Conservation (phyloP, 768 basidiomycete species). For the Kondoa subrosea region DNA sequence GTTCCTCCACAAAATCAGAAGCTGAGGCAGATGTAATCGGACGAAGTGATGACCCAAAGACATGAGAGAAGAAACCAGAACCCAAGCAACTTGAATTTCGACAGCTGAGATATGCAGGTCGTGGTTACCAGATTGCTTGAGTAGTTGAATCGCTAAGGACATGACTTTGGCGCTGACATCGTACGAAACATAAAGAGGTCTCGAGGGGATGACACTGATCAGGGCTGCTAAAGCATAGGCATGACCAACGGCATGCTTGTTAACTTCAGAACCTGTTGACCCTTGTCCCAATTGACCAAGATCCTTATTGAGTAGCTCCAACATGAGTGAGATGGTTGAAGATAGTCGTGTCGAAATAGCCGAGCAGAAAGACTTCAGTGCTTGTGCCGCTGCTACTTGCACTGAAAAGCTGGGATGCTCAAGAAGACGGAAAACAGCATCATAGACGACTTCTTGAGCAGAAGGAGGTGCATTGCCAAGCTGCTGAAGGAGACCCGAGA, state of each 20-base stretch:
- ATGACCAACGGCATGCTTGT: slow-evolving; percentile 57
- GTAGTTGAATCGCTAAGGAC: slow-evolving; percentile 71
- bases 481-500: slow-evolving; percentile 67
- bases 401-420: slow-evolving; percentile 73
- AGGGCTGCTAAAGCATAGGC: slow-evolving; percentile 78
- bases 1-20: slow-evolving; percentile 92
- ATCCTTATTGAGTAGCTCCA: slow-evolving; percentile 71
- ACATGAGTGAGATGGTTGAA: slow-evolving; percentile 54
- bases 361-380: slow-evolving; percentile 75
- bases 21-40: slow-evolving; percentile 75
- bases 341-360: slow-evolving; percentile 72
- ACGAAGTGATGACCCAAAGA: slow-evolving; percentile 84
- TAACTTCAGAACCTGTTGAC: slow-evolving; percentile 5
- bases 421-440: slow-evolving; percentile 67
- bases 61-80: slow-evolving; percentile 73
- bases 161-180: slow-evolving; percentile 60
- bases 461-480: slow-evolving; percentile 81
- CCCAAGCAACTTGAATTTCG: slow-evolving; percentile 91
- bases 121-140: slow-evolving; percentile 82
- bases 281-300: slow-evolving; percentile 42
- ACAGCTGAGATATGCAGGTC: slow-evolving; percentile 61
- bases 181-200: slow-evolving; percentile 85
- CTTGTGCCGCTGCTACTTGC: slow-evolving; percentile 72
- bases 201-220: slow-evolving; percentile 64
- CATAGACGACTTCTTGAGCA: slow-evolving; percentile 72